Base-by-base conservation (phyloP, 2,329 filamentous ascomycete species). In the Aspergillus candidus region DNA sequence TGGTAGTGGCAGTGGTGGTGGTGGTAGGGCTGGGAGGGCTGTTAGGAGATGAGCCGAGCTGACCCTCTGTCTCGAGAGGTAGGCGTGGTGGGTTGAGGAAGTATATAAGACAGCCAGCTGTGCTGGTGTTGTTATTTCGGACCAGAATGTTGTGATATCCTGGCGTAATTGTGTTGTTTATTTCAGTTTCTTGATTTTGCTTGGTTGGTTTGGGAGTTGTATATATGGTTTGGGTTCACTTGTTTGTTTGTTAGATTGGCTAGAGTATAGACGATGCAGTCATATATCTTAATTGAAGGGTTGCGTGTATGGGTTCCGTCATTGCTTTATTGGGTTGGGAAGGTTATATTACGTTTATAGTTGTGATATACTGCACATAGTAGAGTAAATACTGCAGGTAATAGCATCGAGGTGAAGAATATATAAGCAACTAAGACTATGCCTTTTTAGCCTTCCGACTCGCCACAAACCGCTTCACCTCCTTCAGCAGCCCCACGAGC, bases 401-500 rank as follows among this genome's bases (percentile, higher is more conserved):
- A n/a, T 36, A n/a, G 12, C 11, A 7, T 38, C n/a, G 17, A 13
- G n/a, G 35, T 29, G 14, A 12, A 36, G 18, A 44, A 43, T 37
- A 17, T 38, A 29, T 17, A 8, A 33, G 6, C 38, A 34, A 27
- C 29, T 33, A 14, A 35, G n/a, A 27, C 27, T 32, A 40, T 17
- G 34, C 33, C 40, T 43, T 60, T 40, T 47, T 58, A 22, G 56
- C 55, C 51, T 62, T 69, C 53, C 59, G 59, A 11, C 51, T 49
- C 33, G 56, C 48, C 6, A 66, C 48, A 15, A 72, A 37, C 36
- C 75, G 78, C 68, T 82, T 88, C 13, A 93, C 38, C 72, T 97
- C 90, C 57, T 90, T 94, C 35, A 95, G 54, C 22, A 88, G 71
- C 4, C 86, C 85, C 78, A 96, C 86, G 6, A 96, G 65, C 39